phyloP scores from a whole-genome alignment of 257 asterid genomes.

The Anisodus acutangulus region DNA sequence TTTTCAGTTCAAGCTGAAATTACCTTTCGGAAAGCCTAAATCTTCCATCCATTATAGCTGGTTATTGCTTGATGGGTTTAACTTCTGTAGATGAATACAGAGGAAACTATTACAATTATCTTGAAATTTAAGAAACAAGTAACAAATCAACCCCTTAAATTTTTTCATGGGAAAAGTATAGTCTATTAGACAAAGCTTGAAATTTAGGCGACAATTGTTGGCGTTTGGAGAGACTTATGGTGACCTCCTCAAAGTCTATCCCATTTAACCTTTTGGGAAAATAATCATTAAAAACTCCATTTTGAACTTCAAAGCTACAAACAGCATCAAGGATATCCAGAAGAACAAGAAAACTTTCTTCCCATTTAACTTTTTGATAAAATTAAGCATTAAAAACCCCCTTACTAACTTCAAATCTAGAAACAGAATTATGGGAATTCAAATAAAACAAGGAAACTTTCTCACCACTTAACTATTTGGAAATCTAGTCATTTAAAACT shows the following conservation, averaged over 20 bases:
- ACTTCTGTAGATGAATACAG: slow-evolving; percentile 48
- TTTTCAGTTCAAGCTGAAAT: not conserved
- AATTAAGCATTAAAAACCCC: not conserved
- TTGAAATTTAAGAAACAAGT: not conserved
- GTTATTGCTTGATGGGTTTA: slow-evolving; percentile 78
- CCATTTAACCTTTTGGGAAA: slow-evolving; percentile 57
- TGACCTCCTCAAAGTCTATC: slow-evolving; percentile 83
- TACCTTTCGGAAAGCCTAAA: slow-evolving; percentile 93
- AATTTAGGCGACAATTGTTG: slow-evolving; percentile 71
- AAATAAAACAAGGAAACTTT: not conserved
- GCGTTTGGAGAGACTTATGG: slow-evolving; percentile 53
- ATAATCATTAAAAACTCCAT: not conserved
- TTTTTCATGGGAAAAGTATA: not conserved
- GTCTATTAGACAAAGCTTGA: slow-evolving; percentile 46
- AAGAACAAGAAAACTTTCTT: not conserved
- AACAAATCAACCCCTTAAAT: not conserved
- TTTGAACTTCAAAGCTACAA: not conserved
- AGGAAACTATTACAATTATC: not conserved
- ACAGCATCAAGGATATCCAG: not conserved
- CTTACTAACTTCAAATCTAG: not conserved
- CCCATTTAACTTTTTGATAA: not conserved
- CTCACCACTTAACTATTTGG: not conserved
- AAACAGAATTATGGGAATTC: not conserved
- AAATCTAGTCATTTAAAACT: not conserved
- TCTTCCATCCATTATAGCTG: slow-evolving; percentile 83